These are phyloP conservation scores for Verticillium isaacii DNA, from an alignment of 2,329 filamentous ascomycete genomes.

Conservation along the genomic window DNA sequence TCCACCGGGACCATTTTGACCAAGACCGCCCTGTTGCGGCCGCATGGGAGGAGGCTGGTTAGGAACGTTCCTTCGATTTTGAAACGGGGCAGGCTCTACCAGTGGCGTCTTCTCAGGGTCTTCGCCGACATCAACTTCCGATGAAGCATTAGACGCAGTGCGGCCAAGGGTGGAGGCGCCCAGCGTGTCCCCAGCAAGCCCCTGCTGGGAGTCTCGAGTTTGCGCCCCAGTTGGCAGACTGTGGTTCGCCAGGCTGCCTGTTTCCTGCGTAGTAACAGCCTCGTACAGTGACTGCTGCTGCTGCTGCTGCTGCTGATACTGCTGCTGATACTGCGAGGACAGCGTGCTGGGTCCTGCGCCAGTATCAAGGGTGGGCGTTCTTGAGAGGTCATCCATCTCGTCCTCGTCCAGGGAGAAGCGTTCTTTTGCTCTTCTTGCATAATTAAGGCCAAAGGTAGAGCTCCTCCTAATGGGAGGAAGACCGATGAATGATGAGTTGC, in stretches of 20 bases:
- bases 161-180: not conserved
- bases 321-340: not conserved
- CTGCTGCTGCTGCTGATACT: not conserved
- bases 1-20: conserved; percentile 1
- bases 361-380: not conserved
- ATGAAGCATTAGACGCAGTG: not conserved
- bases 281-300: not conserved
- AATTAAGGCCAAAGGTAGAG: conserved; percentile 47
- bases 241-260: not conserved
- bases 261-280: not conserved
- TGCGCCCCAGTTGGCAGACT: not conserved
- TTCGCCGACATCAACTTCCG: not conserved
- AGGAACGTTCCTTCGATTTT: conserved; percentile 1
- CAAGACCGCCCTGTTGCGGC: conserved; percentile 8
- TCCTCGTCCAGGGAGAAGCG: conserved; percentile 26
- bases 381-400: conserved; percentile 20
- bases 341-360: conserved; percentile 3
- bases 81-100: not conserved
- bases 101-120: conserved; percentile 2
- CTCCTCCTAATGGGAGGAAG: conserved; percentile 54
- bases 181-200: not conserved
- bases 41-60: conserved; percentile 16
- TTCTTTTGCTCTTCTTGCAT: conserved; percentile 27
- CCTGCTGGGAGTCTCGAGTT: not conserved
- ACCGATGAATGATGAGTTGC: conserved; percentile 48